These are phyloP conservation scores for Ustilago hordei DNA, from an alignment of 1,284 basidiomycete genomes.

Conservation along the genomic window DNA sequence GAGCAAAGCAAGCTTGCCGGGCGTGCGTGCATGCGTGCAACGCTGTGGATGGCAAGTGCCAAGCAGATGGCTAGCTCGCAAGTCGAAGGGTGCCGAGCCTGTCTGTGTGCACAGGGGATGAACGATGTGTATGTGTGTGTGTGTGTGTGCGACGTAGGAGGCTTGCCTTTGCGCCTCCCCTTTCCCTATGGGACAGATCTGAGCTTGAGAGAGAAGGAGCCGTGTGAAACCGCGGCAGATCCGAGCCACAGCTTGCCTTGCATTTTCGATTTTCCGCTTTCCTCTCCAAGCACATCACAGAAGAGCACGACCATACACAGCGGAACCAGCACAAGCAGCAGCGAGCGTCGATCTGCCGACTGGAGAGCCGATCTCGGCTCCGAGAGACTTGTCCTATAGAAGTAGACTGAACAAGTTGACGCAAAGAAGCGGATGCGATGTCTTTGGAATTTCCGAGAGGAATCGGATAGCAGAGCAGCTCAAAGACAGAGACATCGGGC, in stretches of 20 bases:
- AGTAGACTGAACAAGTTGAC: background rate
- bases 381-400: background rate
- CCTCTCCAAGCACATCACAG: background rate
- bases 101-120: background rate
- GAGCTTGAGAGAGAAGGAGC: background rate
- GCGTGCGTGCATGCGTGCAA: background rate
- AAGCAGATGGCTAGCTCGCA: constrained; percentile 1
- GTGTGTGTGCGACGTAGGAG: constrained; percentile 7
- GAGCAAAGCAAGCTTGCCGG: constrained; percentile 2
- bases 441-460: background rate
- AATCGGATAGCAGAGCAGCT: background rate
- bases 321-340: background rate
- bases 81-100: background rate
- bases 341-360: no score
- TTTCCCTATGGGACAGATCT: background rate
- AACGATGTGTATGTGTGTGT: background rate
- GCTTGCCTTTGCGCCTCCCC: background rate
- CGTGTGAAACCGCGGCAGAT: background rate
- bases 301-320: background rate
- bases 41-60: background rate
- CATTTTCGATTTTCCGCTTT: background rate
- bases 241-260: constrained; percentile 4
- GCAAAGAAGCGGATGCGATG: no score
- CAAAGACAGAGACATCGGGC: background rate
- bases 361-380: background rate